phyloP scores from a whole-genome alignment of 805 yeast genomes.

The Teunomyces funiuensis region DNA sequence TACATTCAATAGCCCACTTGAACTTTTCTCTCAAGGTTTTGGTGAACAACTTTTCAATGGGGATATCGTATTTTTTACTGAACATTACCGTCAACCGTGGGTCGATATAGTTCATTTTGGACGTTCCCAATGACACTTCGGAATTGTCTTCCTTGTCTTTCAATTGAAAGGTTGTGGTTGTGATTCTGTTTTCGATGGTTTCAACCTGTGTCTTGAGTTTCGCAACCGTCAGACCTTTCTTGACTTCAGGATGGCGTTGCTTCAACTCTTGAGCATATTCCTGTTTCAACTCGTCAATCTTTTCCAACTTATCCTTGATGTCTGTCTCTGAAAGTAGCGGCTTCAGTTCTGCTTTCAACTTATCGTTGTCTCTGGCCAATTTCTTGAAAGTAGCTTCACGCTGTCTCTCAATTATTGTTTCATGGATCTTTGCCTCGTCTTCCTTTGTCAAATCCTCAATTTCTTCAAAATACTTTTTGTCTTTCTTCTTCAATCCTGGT shows the following conservation, averaged over 20 bases:
- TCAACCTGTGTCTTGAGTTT: slow-evolving; percentile 72
- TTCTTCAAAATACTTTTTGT: slow-evolving; percentile 63
- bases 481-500: slow-evolving; percentile 48
- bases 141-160: slow-evolving; percentile 94
- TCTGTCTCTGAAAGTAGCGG: slow-evolving; percentile 54
- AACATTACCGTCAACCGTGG: slow-evolving; percentile 90
- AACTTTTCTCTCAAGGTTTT: slow-evolving; percentile 91
- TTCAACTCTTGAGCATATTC: slow-evolving; percentile 58
- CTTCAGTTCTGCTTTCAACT: slow-evolving; percentile 56
- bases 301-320: slow-evolving; percentile 56
- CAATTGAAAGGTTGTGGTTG: slow-evolving; percentile 67
- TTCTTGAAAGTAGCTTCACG: slow-evolving; percentile 62
- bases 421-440: slow-evolving; percentile 59
- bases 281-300: slow-evolving; percentile 50
- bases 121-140: slow-evolving; percentile 88
- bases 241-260: slow-evolving; percentile 57
- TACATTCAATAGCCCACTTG: slow-evolving; percentile 93
- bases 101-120: slow-evolving; percentile 92
- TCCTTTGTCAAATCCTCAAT: slow-evolving; percentile 65
- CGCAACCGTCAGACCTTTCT: slow-evolving; percentile 55
- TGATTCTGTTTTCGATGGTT: slow-evolving; percentile 67
- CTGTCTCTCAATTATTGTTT: slow-evolving; percentile 61
- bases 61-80: slow-evolving; percentile 81
- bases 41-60: slow-evolving; percentile 88
- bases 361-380: slow-evolving; percentile 76